A percentile compares a stretch with the other conserved stretches of the same genome.
Evolutionary conservation across 495 filamentous ascomycete genomes (phyloP).

Genomic region (Pyrenopolyporus hunteri): DNA sequence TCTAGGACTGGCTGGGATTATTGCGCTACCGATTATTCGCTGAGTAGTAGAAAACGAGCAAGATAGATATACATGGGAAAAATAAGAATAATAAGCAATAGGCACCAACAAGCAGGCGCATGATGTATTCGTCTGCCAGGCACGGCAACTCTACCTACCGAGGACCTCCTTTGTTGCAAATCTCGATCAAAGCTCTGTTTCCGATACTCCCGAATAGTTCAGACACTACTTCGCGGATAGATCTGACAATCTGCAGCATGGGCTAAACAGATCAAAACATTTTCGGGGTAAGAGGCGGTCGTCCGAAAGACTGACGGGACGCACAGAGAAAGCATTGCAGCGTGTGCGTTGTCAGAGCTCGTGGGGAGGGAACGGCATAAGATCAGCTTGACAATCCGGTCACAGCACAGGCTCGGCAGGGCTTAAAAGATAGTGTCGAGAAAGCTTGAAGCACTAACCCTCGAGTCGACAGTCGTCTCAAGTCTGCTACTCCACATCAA

Average conservation of each 20-base stretch:
- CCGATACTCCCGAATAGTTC: conserved; percentile 32
- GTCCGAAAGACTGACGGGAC: conserved; percentile 40
- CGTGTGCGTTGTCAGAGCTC: conserved; percentile 32
- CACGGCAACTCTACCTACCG: conserved; percentile 41
- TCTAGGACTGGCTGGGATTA: neutral
- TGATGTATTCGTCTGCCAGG: conserved; percentile 13
- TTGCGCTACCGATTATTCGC: neutral
- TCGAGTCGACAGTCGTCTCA: conserved; percentile 56
- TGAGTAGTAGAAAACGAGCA: neutral
- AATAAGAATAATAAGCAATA: conserved; percentile 19
- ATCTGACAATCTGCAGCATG: conserved; percentile 39
- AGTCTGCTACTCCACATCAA: conserved; percentile 41
- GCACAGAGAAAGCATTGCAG: conserved; percentile 29
- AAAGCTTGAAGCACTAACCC: conserved; percentile 46
- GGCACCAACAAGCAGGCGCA: conserved; percentile 26
- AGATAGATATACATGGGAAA: too few species aligned
- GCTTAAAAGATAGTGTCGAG: conserved; percentile 42
- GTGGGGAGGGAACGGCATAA: conserved; percentile 55
- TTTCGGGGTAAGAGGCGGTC: conserved; percentile 34
- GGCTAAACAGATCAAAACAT: conserved; percentile 40
- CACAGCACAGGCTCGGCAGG: conserved; percentile 52
- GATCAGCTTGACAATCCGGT: conserved; percentile 56
- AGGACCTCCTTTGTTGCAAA: conserved; percentile 41
- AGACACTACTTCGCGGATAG: conserved; percentile 25
- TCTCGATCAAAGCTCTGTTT: conserved; percentile 32